phyloP scores from a whole-genome alignment of 495 filamentous ascomycete species.

The Pseudotulostoma volvatum region DNA sequence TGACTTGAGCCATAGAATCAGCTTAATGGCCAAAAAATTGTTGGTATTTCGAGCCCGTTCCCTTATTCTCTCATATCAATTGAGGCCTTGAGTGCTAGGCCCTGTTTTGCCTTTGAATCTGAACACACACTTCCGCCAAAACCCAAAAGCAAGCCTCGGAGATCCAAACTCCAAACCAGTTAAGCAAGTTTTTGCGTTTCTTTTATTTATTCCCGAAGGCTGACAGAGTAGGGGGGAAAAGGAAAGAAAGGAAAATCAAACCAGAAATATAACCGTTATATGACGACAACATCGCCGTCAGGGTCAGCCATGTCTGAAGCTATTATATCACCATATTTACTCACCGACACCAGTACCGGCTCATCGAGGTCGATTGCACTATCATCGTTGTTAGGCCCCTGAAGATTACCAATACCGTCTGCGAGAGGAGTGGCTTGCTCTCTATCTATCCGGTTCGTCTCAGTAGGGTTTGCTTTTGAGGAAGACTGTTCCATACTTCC shows the following conservation, averaged over 20 bases:
- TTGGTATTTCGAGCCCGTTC: too few relatives aligned
- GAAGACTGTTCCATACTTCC: constrained; percentile 2
- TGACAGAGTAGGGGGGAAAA: constrained; percentile 5
- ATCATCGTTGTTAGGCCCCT: constrained; percentile 28
- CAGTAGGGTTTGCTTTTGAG: constrained; percentile 5
- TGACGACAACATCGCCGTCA: constrained; percentile 33
- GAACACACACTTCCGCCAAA: constrained; percentile 3
- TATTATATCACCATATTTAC: constrained; percentile 36
- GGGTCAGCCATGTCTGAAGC: constrained; percentile 32
- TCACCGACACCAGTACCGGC: constrained; percentile 30
- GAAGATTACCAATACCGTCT: constrained; percentile 18
- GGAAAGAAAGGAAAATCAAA: constrained; percentile 9
- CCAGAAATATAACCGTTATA: constrained; percentile 14
- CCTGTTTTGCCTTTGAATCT: too few relatives aligned
- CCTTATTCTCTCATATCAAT: too few relatives aligned
- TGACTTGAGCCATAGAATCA: not conserved
- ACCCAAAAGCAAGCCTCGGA: constrained; percentile 5
- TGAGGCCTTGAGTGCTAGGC: too few relatives aligned
- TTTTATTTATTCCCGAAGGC: not conserved
- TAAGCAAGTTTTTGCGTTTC: not conserved
- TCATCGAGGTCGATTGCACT: constrained; percentile 34
- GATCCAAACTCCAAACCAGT: constrained; percentile 14
- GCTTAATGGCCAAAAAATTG: constrained; percentile 5
- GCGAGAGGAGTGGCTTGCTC: constrained; percentile 13
- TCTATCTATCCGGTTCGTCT: too few relatives aligned